Evolutionary conservation across 345 rosid species (phyloP).

Genomic region (Eucalyptus erythrocorys): DNA sequence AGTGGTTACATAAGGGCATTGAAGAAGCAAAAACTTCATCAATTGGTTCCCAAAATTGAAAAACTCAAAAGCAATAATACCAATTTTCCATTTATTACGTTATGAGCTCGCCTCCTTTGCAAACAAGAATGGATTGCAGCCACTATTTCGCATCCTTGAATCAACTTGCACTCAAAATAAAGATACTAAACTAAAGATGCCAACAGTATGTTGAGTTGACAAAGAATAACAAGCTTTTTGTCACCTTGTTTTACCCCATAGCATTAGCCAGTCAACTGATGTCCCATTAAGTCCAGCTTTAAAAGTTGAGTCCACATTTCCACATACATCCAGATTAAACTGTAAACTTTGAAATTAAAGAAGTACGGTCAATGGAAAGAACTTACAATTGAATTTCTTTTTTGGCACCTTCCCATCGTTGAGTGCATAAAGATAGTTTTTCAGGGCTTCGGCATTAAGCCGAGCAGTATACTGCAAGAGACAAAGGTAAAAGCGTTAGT

Average conservation of each 20-base stretch:
- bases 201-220: background rate
- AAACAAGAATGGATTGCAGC: background rate
- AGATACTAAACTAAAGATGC: background rate
- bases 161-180: background rate
- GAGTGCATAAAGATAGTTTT: conserved; percentile 46
- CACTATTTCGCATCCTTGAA: background rate
- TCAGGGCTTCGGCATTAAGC: conserved; percentile 76
- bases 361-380: background rate
- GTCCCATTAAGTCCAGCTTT: background rate
- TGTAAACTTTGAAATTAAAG: background rate
- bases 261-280: background rate
- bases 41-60: background rate
- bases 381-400: conserved; percentile 81
- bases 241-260: background rate
- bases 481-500: background rate
- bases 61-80: background rate
- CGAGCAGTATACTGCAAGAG: conserved; percentile 62
- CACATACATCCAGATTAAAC: background rate
- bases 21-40: background rate
- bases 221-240: background rate
- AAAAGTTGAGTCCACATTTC: background rate
- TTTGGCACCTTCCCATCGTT: conserved; percentile 68
- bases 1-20: background rate
- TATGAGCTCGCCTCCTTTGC: background rate
- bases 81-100: background rate